Percentiles rank a stretch among this genome's conserved stretches.
phyloP scores from a whole-genome alignment of 257 asterid species.

The Jasminum sambac region DNA sequence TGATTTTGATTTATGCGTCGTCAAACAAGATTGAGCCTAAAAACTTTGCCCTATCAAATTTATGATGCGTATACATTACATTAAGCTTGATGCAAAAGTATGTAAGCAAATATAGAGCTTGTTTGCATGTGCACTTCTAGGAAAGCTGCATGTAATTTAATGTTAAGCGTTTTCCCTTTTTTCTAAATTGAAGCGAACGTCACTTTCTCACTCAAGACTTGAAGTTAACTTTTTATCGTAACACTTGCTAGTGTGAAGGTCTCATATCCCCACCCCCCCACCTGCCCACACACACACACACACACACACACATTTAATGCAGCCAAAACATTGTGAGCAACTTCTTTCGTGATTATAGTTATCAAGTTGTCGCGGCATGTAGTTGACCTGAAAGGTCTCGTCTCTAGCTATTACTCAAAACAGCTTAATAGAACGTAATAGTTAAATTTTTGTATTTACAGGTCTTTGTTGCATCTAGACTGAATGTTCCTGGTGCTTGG shows the following conservation, averaged over 20 bases:
- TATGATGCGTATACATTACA: not conserved
- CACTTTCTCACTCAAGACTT: not conserved
- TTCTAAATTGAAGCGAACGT: not conserved
- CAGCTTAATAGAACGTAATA: no score
- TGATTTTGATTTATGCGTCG: no score
- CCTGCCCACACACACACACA: no score
- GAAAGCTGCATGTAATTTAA: not conserved
- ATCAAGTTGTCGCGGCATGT: not conserved
- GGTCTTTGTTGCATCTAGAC: constrained; percentile 95
- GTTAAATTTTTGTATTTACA: constrained; percentile 34
- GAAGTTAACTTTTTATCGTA: not conserved
- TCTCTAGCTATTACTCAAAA: not conserved
- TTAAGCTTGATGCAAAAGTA: not conserved
- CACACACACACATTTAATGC: not conserved
- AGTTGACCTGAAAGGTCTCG: not conserved
- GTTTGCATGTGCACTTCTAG: not conserved
- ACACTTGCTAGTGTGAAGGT: not conserved
- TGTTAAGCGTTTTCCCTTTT: not conserved
- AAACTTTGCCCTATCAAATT: not conserved
- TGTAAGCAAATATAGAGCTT: not conserved
- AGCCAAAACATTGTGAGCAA: not conserved
- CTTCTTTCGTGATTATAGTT: not conserved
- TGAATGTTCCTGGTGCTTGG: constrained; percentile 99
- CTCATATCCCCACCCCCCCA: no score
- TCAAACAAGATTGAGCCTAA: not conserved